Base-by-base conservation (phyloP, 169 alveolate species). In the Babesia divergens region DNA sequence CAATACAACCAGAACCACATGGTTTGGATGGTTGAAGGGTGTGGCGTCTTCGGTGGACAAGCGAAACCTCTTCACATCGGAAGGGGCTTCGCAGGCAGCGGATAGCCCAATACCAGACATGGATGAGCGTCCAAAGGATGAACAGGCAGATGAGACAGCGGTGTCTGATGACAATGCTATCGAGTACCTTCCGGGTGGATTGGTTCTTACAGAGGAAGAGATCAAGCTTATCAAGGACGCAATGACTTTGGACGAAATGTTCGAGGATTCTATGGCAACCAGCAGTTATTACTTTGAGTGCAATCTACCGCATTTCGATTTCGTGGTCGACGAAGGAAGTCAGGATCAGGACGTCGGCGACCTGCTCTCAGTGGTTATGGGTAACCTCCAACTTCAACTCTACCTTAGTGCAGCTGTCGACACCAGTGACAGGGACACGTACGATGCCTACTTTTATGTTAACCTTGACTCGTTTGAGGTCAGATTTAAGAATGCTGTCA, bases 131-230 rank as follows among this genome's bases (percentile, higher is more conserved):
- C 26, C 40, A 8, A 52, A 22, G 11, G 1, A 44, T 16, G 68
- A 38, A 4, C 18, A 1, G 1, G 42, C 24, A 6, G 68, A 37
- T 0, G 38, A 40, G 7, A 37, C 26, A 2, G 16, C 68, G 3
- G 43, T 47, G 40, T 58, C 42, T 20, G 68, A 40, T 5, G 68
- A 58, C 37, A 24, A 51, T 1, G 5, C 55, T 1, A 84, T 66
- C 26, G 90, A 82, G 50, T 79, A 69, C 54, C 71, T 84, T 37
- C 88, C 91, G 35, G 91, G 93, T 0, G 93, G 93, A 0, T 65
- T 91, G 14, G 80, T 91, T 53, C 83, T 84, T 34, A 70, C 90
- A 29, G 85, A 81, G 22, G 84, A 86, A 43, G 91, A 84, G 44
- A 76, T 90, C 28, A 77, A 90, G 51, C 88, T 84, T 3, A 75